Percentiles rank a stretch among this genome's conserved stretches.
Evolutionary conservation across 257 asterid species (phyloP).

Genomic region (Solanum infundibuliforme): DNA sequence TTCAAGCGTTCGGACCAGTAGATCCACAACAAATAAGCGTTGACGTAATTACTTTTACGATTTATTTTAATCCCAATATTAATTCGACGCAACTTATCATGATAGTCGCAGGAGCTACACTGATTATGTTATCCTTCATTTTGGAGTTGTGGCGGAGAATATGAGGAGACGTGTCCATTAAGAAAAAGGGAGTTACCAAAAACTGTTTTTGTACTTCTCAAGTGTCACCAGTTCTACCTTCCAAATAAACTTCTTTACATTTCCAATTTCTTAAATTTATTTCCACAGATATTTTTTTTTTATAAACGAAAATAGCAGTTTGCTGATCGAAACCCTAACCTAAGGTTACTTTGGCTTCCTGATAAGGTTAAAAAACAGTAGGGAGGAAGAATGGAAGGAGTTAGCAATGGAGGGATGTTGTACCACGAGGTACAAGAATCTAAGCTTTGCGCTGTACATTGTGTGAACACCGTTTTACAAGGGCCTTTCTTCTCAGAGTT

Average conservation of each 20-base stretch:
- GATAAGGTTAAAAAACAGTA: not conserved
- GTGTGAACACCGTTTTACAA: constrained; percentile 94
- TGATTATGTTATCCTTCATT: no score
- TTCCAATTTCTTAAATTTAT: not conserved
- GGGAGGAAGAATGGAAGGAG: constrained; percentile 21
- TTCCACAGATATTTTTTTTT: not conserved
- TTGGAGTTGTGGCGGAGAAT: not conserved
- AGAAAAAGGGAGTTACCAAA: not conserved
- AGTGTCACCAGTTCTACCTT: not conserved
- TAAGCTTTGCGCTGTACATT: constrained; percentile 97
- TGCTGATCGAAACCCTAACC: not conserved
- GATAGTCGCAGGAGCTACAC: no score
- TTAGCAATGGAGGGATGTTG: constrained; percentile 85
- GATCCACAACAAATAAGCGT: no score
- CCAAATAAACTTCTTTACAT: not conserved
- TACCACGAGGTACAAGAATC: constrained; percentile 99
- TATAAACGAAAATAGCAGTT: not conserved
- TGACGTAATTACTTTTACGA: no score
- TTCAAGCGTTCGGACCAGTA: no score
- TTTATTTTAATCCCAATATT: no score
- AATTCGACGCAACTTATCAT: no score
- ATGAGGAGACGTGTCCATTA: not conserved
- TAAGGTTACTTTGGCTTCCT: not conserved
- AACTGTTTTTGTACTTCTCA: not conserved
- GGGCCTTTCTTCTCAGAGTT: constrained; percentile 96